A percentile compares a stretch with the other conserved stretches of the same genome.
Conservation (phyloP, 2,329 filamentous ascomycete genomes). For the Ceratocystiopsis brevicomis region DNA sequence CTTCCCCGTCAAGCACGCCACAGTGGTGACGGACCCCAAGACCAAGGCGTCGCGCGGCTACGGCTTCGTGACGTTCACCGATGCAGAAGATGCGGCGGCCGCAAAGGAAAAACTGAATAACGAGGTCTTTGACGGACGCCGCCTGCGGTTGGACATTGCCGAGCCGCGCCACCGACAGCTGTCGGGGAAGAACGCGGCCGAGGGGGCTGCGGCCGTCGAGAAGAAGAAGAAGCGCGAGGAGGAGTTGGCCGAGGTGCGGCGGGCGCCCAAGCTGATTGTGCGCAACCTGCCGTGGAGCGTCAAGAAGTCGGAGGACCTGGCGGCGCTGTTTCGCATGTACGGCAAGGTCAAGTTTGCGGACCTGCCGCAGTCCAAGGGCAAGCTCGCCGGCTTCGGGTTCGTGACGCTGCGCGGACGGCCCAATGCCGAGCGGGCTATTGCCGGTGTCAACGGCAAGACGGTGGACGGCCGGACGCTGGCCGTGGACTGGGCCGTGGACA, state of each 20-base stretch:
- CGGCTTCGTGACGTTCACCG: conserved; percentile 92
- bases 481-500: conserved; percentile 94
- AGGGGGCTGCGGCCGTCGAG: conserved; percentile 14
- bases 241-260: conserved; percentile 38
- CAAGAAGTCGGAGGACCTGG: conserved; percentile 66
- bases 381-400: conserved; percentile 79
- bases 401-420: conserved; percentile 72
- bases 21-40: conserved; percentile 69
- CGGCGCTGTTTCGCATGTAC: conserved; percentile 63
- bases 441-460: conserved; percentile 70
- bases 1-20: conserved; percentile 87
- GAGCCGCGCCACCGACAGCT: conserved; percentile 59
- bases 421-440: conserved; percentile 79
- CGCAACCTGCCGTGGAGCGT: conserved; percentile 94
- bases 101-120: conserved; percentile 71
- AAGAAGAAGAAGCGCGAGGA: conserved; percentile 37
- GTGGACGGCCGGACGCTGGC: conserved; percentile 76
- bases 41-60: conserved; percentile 83
- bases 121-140: conserved; percentile 56
- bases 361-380: conserved; percentile 59
- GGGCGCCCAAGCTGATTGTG: conserved; percentile 63
- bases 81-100: conserved; percentile 70
- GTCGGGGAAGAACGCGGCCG: conserved; percentile 22
- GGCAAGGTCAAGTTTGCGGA: conserved; percentile 82
- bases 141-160: conserved; percentile 72